A percentile compares a stretch with the other conserved stretches of the same genome.
Evolutionary conservation across 306 rosid species (phyloP).

Genomic region (Lotus japonicus): DNA sequence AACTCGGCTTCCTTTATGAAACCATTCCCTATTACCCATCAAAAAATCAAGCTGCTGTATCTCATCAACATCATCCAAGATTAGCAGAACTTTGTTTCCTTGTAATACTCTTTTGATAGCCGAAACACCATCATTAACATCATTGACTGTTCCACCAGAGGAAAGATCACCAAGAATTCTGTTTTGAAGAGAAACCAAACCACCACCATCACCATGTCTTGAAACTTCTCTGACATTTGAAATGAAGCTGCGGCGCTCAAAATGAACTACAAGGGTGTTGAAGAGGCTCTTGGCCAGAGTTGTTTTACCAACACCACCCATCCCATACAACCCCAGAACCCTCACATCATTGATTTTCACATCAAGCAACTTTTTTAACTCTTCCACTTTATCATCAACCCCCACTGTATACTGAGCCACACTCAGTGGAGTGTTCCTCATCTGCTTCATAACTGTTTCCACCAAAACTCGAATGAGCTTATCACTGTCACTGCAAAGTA

Average conservation of each 20-base stretch:
- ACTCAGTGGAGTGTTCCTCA: slow-evolving; percentile 37
- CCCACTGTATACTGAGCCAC: slow-evolving; percentile 46
- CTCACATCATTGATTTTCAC: slow-evolving; percentile 28
- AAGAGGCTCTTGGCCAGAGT: slow-evolving; percentile 57
- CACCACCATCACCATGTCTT: slow-evolving; percentile 23
- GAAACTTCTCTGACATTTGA: slow-evolving; percentile 40
- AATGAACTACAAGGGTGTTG: slow-evolving; percentile 35
- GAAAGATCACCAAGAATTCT: slow-evolving; percentile 25
- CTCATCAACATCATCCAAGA: slow-evolving; percentile 58
- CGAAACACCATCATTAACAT: slow-evolving; percentile 17
- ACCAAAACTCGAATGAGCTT: slow-evolving; percentile 24
- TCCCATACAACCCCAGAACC: slow-evolving; percentile 50
- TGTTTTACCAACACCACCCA: slow-evolving; percentile 71
- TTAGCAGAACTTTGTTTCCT: slow-evolving; percentile 38
- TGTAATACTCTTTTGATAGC: neutral
- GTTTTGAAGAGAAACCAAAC: slow-evolving; percentile 37
- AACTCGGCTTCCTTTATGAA: slow-evolving; percentile 46
- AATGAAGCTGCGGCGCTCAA: slow-evolving; percentile 40
- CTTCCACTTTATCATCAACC: slow-evolving; percentile 31
- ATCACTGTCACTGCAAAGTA: slow-evolving; percentile 15
- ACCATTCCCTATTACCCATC: slow-evolving; percentile 37
- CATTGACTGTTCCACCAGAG: neutral
- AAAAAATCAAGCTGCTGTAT: slow-evolving; percentile 32
- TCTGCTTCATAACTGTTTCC: slow-evolving; percentile 29
- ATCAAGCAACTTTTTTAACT: slow-evolving; percentile 21